These are phyloP conservation scores for Pelargonium cotyledonis DNA, from an alignment of 441 rosid species.

Conservation along the genomic window DNA sequence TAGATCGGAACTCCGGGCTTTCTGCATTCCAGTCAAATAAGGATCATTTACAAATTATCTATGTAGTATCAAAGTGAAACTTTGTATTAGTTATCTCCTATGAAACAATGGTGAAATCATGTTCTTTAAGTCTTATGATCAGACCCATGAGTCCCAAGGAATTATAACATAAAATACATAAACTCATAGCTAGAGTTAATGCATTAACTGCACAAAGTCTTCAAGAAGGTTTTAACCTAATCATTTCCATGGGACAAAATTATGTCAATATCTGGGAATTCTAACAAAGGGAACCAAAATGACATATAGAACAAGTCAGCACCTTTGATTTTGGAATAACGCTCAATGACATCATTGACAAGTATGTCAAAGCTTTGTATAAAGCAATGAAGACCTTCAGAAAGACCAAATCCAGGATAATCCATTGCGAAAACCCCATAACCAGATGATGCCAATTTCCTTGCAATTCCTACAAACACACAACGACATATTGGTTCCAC, in stretches of 20 bases:
- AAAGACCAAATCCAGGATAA: slow-evolving; percentile 89
- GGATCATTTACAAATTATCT: not conserved
- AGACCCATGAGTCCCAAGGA: too few relatives aligned
- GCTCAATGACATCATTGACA: slow-evolving; percentile 71
- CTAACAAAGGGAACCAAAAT: not conserved
- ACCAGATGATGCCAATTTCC: slow-evolving; percentile 47
- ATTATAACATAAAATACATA: too few relatives aligned
- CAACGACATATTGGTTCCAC: slow-evolving; percentile 7
- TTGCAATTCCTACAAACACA: slow-evolving; percentile 51
- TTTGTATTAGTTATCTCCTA: too few relatives aligned
- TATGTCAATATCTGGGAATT: not conserved
- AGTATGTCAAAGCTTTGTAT: slow-evolving; percentile 60
- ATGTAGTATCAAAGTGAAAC: not conserved
- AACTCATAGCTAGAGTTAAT: not conserved
- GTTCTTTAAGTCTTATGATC: too few relatives aligned
- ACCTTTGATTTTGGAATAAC: slow-evolving; percentile 71
- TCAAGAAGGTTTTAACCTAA: not conserved
- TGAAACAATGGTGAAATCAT: too few relatives aligned
- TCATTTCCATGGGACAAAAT: not conserved
- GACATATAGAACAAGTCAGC: not conserved
- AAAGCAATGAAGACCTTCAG: slow-evolving; percentile 76
- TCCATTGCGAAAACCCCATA: slow-evolving; percentile 90
- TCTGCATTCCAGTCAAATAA: slow-evolving; percentile 36
- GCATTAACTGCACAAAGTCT: not conserved
- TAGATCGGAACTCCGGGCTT: slow-evolving; percentile 36